Evolutionary conservation across 1,284 basidiomycete genomes (phyloP), one percentile per base, ranked within the genome.

Genomic region (Leccinum pallidistipes): DNA sequence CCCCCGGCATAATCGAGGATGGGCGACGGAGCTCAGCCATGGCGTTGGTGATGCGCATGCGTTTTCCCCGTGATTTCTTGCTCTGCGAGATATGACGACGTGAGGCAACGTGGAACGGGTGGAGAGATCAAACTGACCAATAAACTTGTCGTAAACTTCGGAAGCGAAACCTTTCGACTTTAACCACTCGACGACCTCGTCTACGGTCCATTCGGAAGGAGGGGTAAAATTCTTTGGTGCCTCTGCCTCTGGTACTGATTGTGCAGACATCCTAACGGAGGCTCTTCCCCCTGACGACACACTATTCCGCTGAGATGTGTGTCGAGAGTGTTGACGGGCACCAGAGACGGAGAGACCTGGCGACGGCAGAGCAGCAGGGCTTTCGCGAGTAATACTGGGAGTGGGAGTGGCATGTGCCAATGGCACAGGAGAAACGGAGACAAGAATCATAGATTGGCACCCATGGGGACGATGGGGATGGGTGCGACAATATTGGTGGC

Each of bases 41-140:
- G n/a, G 93, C 95, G 69, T 97, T 95, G 36, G 92, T 90, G 59
- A 99, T 95, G 57, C 95, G 88, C 73, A 94, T 86, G 16, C 97
- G 92, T 74, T 97, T 97, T 24, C 97, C 97, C 97, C 0, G 95
- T 93, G 63, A 99, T 99, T 76, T 99, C 97, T 84, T 99, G 96
- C 77, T 97, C 95, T 92, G 72, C 27, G 56, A 51, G 24, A 65
- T 27, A 60, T 10, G 31, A 18, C 21, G 58, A 12, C 1, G 31
- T 68, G 8, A 59, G 10, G 40, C 4, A 47, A 40, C 18, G n/a
- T 52, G 3, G 11, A 24, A 49, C 55, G 12, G 57, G 16, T 4
- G 45, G 60, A 32, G 45, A 51, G 47, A 56, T 55, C 32, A 45
- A 9, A 79, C 85, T 63, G 66, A 92, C 92, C 93, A 50, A 81